Evolutionary conservation across 1,139 yeast genomes (phyloP), one percentile per base, ranked within the genome.

Genomic region (Suhomyces wounanorum): DNA sequence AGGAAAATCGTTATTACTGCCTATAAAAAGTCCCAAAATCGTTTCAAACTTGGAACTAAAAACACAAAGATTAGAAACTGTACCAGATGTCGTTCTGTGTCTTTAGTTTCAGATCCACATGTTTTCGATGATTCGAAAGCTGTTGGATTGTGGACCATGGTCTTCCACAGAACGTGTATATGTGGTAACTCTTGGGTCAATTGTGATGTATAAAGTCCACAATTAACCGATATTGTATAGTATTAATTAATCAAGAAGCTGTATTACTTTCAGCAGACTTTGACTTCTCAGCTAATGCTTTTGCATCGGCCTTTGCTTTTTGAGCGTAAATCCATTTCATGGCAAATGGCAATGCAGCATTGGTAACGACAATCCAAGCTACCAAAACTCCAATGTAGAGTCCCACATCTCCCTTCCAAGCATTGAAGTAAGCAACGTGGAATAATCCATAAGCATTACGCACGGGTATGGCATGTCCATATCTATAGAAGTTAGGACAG

Each of bases 151-250:
- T 87, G 92, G 90, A 82, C 88, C 0, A 76, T 84, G 73, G 87
- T 87, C 1, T 85, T 87, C 62, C 92, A 86, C 57, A 73, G 92
- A 56, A 82, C 83, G 17, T 89, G 96, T 66, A 72, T 87, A 23
- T 89, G 96, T 66, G 96, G 96, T 0, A 89, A 89, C 45, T 78
- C 85, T 5, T 87, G 94, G 94, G 81, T 81, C 2, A 75, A 72
- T 26, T 41, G 48, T 40, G 44, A 45, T 6, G 47, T 44, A 10
- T 45, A 40, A 33, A 45, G 14, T 40, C 6, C 18, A 30, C 11
- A 5, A 8, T 10, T 11, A 11, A 5, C 14, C 14, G 6, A 35
- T 28, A 14, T 26, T 28, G 33, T 17, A 31, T 30, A 33, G 10
- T 16, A 33, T 33, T 10, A 33, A 33, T 33, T 6, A 10, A 6